Evolutionary conservation across 2,329 filamentous ascomycete genomes (phyloP), one percentile per base, ranked within the genome.

Genomic region (Penicillium freii): DNA sequence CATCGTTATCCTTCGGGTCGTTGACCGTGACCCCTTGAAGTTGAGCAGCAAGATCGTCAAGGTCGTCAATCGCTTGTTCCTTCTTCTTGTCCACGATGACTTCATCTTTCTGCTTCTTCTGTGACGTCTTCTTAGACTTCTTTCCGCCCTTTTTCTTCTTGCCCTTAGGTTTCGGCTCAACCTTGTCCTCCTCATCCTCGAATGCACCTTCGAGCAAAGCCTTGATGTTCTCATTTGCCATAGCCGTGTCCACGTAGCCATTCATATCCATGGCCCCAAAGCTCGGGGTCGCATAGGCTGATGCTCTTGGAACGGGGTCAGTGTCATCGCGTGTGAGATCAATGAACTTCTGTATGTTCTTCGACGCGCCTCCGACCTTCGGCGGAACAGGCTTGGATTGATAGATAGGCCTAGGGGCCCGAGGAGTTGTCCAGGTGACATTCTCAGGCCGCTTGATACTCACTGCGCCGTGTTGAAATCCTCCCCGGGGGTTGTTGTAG

Each of bases 251-350:
- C 25, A 81, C 71, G 62, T 80, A 81, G 1, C 78, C 78, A 64
- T 80, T 78, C 11, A 81, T 78, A 63, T 87, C 84, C 17, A 78
- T 74, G 0, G 80, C 76, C 5, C 82, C 82, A 64, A 85, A 85
- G 7, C 75, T 74, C 23, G 61, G 29, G 19, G 81, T 29, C 29
- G 81, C 77, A 34, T 79, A 73, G 15, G 74, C 74, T 1, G 71
- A 76, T 9, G 73, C 70, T 3, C 71, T 76, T n/a, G 71, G 74
- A 62, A 81, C 80, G 3, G 79, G 78, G 54, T 82, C 76, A 54
- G 80, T 80, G 10, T 73, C 71, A 57, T 80, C 76, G 23, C 79
- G 65, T 1, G 80, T 83, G 19, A 84, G 69, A 62, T 84, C 80
- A 23, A 84, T 73, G 29, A 80, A 79, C 44, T 72, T 77, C 50